phyloP scores from a whole-genome alignment of 1,284 basidiomycete genomes.

The Mycena sp. region DNA sequence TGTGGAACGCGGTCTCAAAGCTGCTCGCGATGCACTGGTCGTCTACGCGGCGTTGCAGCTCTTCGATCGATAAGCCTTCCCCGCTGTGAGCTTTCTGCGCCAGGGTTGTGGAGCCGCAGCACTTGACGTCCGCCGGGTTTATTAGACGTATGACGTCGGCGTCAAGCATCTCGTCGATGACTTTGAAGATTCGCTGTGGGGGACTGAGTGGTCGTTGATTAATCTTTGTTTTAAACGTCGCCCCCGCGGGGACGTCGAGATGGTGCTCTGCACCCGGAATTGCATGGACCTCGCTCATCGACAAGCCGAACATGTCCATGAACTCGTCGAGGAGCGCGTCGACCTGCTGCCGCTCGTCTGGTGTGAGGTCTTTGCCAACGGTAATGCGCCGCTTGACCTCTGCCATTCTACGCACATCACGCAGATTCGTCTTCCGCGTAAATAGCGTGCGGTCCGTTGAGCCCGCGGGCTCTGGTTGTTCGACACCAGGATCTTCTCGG shows the following conservation, averaged over 20 bases:
- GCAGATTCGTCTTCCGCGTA: constrained; percentile 13
- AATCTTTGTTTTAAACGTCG: constrained; percentile 37
- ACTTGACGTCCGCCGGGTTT: constrained; percentile 1
- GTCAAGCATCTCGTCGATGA: constrained; percentile 45
- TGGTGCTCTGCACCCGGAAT: constrained; percentile 30
- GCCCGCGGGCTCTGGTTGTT: constrained; percentile 31
- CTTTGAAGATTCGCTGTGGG: constrained; percentile 38
- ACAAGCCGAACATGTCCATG: constrained; percentile 42
- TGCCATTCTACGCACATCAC: constrained; percentile 13
- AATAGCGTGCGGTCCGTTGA: constrained; percentile 34
- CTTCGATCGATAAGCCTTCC: not conserved
- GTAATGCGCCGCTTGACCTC: constrained; percentile 29
- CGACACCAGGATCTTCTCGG: constrained; percentile 5
- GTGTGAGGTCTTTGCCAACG: constrained; percentile 31
- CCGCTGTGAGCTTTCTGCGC: constrained; percentile 37
- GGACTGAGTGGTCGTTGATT: constrained; percentile 37
- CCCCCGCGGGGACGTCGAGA: constrained; percentile 32
- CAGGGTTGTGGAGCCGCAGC: constrained; percentile 11
- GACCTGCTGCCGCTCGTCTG: constrained; percentile 28
- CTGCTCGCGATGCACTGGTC: constrained; percentile 30
- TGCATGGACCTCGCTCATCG: constrained; percentile 38
- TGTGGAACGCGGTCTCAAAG: constrained; percentile 21
- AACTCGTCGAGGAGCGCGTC: constrained; percentile 28
- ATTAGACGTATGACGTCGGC: constrained; percentile 9
- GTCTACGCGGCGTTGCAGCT: constrained; percentile 11